Evolutionary conservation across 75 land plant species (phyloP).

Genomic region (Pseudotsuga menziesii): DNA sequence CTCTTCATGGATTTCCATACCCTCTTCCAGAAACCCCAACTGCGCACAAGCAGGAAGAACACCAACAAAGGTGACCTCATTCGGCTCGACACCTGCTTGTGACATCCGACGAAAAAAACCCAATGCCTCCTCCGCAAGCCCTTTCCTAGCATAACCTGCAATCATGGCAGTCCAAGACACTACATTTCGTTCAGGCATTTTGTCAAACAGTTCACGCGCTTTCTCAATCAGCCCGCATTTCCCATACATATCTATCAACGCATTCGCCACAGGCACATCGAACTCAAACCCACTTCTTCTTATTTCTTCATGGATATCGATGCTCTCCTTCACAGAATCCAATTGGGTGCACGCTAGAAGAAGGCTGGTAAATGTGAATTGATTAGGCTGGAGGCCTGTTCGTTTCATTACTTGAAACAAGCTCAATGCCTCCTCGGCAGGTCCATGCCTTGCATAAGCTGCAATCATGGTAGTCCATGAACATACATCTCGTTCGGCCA

Average conservation of each 20-base stretch:
- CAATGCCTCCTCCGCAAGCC: constrained; percentile 23
- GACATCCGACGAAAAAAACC: constrained; percentile 31
- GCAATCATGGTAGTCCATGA: constrained; percentile 43
- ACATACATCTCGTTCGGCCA: constrained; percentile 30
- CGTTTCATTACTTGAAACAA: constrained; percentile 21
- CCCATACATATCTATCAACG: constrained; percentile 55
- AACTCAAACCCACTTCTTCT: constrained; percentile 16
- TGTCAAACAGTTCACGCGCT: constrained; percentile 23
- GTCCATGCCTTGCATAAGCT: constrained; percentile 22
- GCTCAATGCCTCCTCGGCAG: constrained; percentile 21
- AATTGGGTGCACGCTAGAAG: constrained; percentile 20
- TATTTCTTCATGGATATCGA: constrained; percentile 26
- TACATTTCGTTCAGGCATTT: constrained; percentile 27
- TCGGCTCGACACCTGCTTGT: constrained; percentile 34
- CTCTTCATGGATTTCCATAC: constrained; percentile 22
- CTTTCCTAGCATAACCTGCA: constrained; percentile 32
- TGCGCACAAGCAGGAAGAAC: constrained; percentile 50
- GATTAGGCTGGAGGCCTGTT: constrained; percentile 23
- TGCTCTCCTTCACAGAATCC: neutral
- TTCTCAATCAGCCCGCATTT: constrained; percentile 37
- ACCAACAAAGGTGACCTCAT: constrained; percentile 38
- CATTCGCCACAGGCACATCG: constrained; percentile 32
- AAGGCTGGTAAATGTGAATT: constrained; percentile 29
- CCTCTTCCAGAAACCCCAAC: constrained; percentile 12
- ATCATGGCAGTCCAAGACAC: constrained; percentile 21